These are phyloP conservation scores for Brachypodium distachyon DNA, from an alignment of 202 grass and related monocot genomes.

Conservation along the genomic window DNA sequence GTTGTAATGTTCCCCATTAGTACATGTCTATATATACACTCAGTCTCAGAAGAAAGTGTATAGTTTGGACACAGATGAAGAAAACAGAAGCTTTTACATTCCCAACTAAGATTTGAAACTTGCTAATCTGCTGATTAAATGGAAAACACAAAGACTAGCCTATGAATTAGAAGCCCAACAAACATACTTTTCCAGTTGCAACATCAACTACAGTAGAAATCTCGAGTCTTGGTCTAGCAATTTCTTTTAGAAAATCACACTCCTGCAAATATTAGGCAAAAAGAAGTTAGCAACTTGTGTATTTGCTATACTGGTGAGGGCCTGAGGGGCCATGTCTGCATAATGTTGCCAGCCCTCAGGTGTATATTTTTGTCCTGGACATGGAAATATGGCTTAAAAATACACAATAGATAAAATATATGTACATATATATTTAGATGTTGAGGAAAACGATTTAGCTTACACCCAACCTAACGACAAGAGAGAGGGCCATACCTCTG, in stretches of 20 bases:
- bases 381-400: background rate
- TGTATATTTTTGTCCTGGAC: background rate
- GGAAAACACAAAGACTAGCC: background rate
- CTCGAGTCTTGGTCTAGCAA: slow-evolving; percentile 71
- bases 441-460: background rate
- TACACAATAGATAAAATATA: background rate
- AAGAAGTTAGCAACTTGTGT: background rate
- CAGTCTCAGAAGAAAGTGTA: background rate
- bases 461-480: background rate
- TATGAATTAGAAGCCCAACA: background rate
- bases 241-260: slow-evolving; percentile 85
- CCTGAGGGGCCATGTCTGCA: background rate
- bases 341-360: background rate
- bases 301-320: background rate
- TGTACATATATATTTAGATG: background rate
- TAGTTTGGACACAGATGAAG: background rate
- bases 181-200: slow-evolving; percentile 68
- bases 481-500: slow-evolving; percentile 39
- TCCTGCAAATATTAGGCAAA: slow-evolving; percentile 47
- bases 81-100: background rate
- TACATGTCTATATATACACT: background rate
- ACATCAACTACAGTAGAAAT: slow-evolving; percentile 69
- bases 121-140: background rate
- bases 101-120: background rate
- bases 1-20: background rate